phyloP scores from a whole-genome alignment of 306 rosid species.

The Vicia faba region DNA sequence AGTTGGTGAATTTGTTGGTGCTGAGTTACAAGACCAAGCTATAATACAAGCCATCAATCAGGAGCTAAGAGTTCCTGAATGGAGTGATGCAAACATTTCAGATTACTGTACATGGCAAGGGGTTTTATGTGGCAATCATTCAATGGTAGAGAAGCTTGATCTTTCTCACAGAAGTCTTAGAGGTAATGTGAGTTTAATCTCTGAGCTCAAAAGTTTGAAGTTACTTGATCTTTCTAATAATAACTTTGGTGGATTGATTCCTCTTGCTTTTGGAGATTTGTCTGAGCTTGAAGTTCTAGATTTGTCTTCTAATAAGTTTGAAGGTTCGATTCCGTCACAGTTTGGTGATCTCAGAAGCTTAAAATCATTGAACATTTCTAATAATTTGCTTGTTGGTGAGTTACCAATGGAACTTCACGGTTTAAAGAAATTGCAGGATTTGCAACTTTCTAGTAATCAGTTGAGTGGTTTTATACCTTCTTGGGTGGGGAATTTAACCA shows the following conservation, averaged over 20 bases:
- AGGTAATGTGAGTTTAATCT: conserved; percentile 76
- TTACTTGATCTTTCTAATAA: conserved; percentile 85
- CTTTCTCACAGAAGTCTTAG: conserved; percentile 71
- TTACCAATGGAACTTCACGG: conserved; percentile 79
- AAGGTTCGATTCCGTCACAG: conserved; percentile 73
- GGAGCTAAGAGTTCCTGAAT: conserved; percentile 82
- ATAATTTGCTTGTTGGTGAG: conserved; percentile 73
- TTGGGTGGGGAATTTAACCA: conserved; percentile 86
- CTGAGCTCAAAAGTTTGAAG: conserved; percentile 86
- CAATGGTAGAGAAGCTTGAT: conserved; percentile 77
- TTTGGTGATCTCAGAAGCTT: conserved; percentile 74
- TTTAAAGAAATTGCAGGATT: conserved; percentile 61
- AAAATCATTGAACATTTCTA: conserved; percentile 77
- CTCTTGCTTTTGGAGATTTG: conserved; percentile 64
- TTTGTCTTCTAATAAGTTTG: conserved; percentile 81
- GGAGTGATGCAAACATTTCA: conserved; percentile 72
- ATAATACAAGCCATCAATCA: conserved; percentile 60
- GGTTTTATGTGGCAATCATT: conserved; percentile 64
- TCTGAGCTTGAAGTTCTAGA: conserved; percentile 86
- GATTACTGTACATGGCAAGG: conserved; percentile 87
- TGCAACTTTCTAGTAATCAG: conserved; percentile 81
- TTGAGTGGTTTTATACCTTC: conserved; percentile 79
- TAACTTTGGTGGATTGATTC: conserved; percentile 74
- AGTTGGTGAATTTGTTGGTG: conserved; percentile 48
- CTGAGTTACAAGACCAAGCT: conserved; percentile 67